Evolutionary conservation across 2,329 filamentous ascomycete genomes (phyloP).

Genomic region (Xylariaceae sp.): DNA sequence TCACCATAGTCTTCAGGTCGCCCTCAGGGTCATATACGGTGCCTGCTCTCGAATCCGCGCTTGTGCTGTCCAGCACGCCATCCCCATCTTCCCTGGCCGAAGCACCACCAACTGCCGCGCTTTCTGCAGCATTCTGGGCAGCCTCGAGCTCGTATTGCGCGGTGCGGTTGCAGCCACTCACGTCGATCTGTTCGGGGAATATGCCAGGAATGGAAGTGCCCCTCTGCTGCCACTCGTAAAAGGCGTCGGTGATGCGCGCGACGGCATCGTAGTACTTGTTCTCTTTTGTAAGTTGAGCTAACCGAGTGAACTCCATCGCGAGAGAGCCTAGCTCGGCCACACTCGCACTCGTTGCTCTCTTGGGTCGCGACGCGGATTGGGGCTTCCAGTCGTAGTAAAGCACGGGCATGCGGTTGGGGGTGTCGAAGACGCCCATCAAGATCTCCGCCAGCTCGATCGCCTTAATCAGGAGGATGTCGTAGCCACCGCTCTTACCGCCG

Average conservation of each 20-base stretch:
- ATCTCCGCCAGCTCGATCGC: slow-evolving; percentile 68
- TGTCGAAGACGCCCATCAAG: slow-evolving; percentile 70
- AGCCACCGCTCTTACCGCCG: slow-evolving; percentile 48
- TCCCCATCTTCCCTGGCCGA: not conserved
- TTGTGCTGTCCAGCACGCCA: slow-evolving; percentile 4
- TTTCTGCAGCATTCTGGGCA: slow-evolving; percentile 23
- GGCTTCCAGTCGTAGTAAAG: slow-evolving; percentile 76
- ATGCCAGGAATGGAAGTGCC: slow-evolving; percentile 68
- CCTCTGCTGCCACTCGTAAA: slow-evolving; percentile 67
- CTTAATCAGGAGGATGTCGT: slow-evolving; percentile 63
- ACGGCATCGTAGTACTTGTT: slow-evolving; percentile 86
- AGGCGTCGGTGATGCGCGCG: slow-evolving; percentile 74
- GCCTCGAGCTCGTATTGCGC: slow-evolving; percentile 35
- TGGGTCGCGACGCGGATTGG: slow-evolving; percentile 55
- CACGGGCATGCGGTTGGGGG: slow-evolving; percentile 87
- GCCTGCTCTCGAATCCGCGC: no score
- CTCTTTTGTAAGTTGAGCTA: slow-evolving; percentile 78
- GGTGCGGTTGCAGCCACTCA: slow-evolving; percentile 68
- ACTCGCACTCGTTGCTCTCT: slow-evolving; percentile 53
- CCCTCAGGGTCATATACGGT: no score
- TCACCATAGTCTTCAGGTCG: slow-evolving; percentile 1
- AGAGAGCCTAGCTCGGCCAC: slow-evolving; percentile 73
- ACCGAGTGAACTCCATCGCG: slow-evolving; percentile 80
- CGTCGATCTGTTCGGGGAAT: slow-evolving; percentile 73
- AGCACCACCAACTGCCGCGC: not conserved